phyloP scores from a whole-genome alignment of 768 basidiomycete species.

The Austroboletus festivus region DNA sequence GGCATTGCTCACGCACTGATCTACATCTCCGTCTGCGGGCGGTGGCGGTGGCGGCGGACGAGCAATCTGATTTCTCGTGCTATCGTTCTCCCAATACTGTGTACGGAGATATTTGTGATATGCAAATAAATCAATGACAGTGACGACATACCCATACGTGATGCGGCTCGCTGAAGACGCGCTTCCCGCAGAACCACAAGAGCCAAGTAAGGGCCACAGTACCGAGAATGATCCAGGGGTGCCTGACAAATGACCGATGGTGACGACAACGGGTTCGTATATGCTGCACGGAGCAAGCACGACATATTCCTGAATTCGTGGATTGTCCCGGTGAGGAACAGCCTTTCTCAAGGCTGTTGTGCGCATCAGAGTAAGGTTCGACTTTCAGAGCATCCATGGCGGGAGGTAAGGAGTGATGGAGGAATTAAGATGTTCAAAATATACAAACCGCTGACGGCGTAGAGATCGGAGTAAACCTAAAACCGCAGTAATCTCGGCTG shows the following conservation, averaged over 20 bases:
- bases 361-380: slow-evolving; percentile 2
- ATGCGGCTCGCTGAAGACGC: not conserved
- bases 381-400: slow-evolving; percentile 16
- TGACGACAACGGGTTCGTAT: not conserved
- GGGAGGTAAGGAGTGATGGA: not conserved
- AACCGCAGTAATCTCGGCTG: not conserved
- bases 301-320: not conserved
- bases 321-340: not conserved
- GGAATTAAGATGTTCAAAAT: not conserved
- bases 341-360: slow-evolving; percentile 20
- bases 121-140: too few relatives aligned
- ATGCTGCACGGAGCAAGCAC: not conserved
- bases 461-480: not conserved
- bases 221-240: slow-evolving; percentile 7
- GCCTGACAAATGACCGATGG: slow-evolving; percentile 11
- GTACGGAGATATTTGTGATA: not conserved
- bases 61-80: too few relatives aligned
- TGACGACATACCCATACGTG: slow-evolving; percentile 9
- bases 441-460: not conserved
- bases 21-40: not conserved
- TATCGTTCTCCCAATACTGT: slow-evolving; percentile 7
- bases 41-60: too few relatives aligned
- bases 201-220: slow-evolving; percentile 12
- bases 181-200: slow-evolving; percentile 5
- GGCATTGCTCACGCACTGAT: slow-evolving; percentile 14